Percentiles rank a stretch among this genome's conserved stretches.
These are phyloP conservation scores for Leonotis leonurus DNA, from an alignment of 257 asterid genomes.

Conservation along the genomic window DNA sequence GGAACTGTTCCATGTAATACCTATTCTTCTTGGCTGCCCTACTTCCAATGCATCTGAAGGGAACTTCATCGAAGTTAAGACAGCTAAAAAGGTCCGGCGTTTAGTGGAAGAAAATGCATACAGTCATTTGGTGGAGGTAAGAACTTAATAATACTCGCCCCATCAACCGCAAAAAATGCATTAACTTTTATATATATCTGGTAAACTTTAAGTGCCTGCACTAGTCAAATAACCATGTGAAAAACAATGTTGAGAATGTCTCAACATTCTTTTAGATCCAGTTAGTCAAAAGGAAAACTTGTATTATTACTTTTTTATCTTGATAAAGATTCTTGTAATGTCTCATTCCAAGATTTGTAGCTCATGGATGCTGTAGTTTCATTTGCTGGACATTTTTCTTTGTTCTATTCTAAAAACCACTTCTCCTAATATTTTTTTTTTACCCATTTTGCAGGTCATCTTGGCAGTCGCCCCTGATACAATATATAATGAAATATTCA, in stretches of 20 bases:
- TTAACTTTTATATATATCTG: not conserved
- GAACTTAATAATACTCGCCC: not conserved
- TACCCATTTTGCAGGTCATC: conserved; percentile 56
- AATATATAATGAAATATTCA: conserved; percentile 51
- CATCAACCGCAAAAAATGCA: not conserved
- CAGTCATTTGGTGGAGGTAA: conserved; percentile 97
- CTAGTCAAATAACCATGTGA: no score
- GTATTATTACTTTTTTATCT: not conserved
- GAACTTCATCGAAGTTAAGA: conserved; percentile 31
- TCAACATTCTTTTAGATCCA: not conserved
- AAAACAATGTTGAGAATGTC: no score
- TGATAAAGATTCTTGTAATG: not conserved
- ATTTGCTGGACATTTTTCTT: not conserved
- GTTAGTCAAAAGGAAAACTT: not conserved
- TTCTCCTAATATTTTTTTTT: not conserved
- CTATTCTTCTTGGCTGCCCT: conserved; percentile 63
- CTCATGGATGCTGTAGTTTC: not conserved
- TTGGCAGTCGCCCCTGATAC: conserved; percentile 80
- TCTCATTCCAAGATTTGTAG: conserved; percentile 1
- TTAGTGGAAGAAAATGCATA: conserved; percentile 70
- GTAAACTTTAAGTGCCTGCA: no score
- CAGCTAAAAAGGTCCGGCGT: conserved; percentile 32
- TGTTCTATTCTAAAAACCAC: conserved; percentile 7
- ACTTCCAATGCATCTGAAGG: conserved; percentile 31
- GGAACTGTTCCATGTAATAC: conserved; percentile 48